Evolutionary conservation across 805 yeast species (phyloP), one percentile per base, ranked within the genome.

Genomic region (Yarrowia yakushimensis): DNA sequence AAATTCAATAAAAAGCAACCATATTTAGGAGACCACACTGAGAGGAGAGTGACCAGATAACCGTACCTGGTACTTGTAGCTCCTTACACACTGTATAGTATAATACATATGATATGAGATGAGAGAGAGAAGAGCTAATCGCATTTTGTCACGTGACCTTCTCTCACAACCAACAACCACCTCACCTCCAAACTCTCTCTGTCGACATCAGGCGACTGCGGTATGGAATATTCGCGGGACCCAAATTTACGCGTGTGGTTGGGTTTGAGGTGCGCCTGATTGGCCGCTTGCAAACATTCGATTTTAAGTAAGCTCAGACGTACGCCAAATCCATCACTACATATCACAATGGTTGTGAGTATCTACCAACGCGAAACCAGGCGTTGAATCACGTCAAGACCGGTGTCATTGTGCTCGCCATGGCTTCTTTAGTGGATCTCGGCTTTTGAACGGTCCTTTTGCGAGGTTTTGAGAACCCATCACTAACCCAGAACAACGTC

Each of bases 401-500:
- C 39, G 12, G 25, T 27, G 59, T 15, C 33, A 52, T 25, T 15
- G 41, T 5, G 5, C 28, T 33, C 17, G 9, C n/a, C 22, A 13
- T 17, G 13, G 10, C 30, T 12, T 10, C 31, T n/a, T 23, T 33
- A 23, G 18, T 15, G 20, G 11, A 8, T 13, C 12, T 0, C 22
- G 30, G 31, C 12, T 48, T 33, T 31, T 33, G 23, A 10, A 31
- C 39, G 22, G 39, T 10, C 10, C 33, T 33, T 23, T 23, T 17
- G 30, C 41, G 31, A 18, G 31, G 10, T 18, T 22, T n/a, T 12
- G 13, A 15, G 9, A 22, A 43, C 15, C 30, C 25, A 18, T 36
- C 18, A 17, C 59, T 52, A 52, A 52, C 59, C 18, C 59, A 55
- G 61, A 69, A 73, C 67, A 68, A 67, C 54, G 70, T 71, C 57